Base-by-base conservation (phyloP, 805 yeast species). In the Phaffomyces antillensis region DNA sequence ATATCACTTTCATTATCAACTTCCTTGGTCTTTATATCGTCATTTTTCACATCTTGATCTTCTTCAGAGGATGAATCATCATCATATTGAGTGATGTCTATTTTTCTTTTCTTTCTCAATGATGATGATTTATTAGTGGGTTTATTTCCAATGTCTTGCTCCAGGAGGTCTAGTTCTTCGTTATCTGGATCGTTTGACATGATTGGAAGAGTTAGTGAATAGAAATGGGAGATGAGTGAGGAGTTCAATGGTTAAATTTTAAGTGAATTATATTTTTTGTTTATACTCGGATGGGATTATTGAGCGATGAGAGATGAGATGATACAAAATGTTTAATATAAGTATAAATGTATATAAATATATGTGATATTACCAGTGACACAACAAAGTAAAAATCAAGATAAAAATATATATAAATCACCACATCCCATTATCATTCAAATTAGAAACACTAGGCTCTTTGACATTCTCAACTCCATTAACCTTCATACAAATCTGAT, bases 1-100 rank as follows among this genome's bases (percentile, higher is more conserved):
- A 54, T 52, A 40, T 56, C 58, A 44, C 53, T 51, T 10, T 51
- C 51, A 10, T 36, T 35, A 16, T 46, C 51, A 16, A 41, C 41
- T 13, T 47, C 47, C 2, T 39, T 39, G 6, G 7, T 28, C 30
- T 6, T 3, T 8, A 13, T 11, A 28, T 28, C 4, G 11, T 15
- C 11, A 17, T 71, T 39, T 17, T 47, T 30, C 2, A 6, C 61
- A 2, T 49, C 57, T 12, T 48, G 57, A 4, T 56, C 59, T 18
- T 56, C 63, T 40, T 63, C 65, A 8, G 63, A 20, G 5, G 23
- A 62, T 4, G 65, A 65, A 30, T 62, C 65, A 18, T 63, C 66
- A 7, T 54, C 51, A 23, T 54, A 57, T 13, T 48, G 54, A 1
- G 50, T 51, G 2, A 51, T 36, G 20, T 52, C 54, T 13, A 54